Base-by-base conservation (phyloP, 768 basidiomycete species). In the Exidia glandulosa region DNA sequence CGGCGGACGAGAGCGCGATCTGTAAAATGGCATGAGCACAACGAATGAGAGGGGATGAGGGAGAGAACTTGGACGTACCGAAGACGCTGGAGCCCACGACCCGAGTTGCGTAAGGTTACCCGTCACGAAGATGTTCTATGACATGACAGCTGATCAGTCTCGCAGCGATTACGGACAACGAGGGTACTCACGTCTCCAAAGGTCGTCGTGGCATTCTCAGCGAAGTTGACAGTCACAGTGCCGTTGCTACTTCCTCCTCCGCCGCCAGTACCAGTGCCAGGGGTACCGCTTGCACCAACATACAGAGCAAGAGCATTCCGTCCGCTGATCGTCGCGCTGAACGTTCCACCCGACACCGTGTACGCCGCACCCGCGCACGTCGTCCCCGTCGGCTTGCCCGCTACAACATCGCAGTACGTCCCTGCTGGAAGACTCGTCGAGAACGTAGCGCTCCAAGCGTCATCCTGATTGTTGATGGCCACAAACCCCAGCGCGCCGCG, bases 401-500 rank as follows among this genome's bases (percentile, higher is more conserved):
- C 77, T 33, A 85, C 73, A 23, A 86, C 81, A 67, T 88, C 82
- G 69, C 86, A 87, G 64, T 87, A 87, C 3, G 70, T 68, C 0
- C 84, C 85, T 27, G 70, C 77, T 0, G 85, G 77, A 9, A 87
- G 70, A 0, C 80, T 77, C 0, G 85, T 87, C 19, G 70, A 66
- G 67, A 87, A 86, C 0, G 79, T 80, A 0, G 76, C 58, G 7
- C 62, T 79, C 86, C 86, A 87, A 0, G 70, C 64, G 3, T 73
- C 72, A 61, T 84, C 81, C 3, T 70, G 77, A 61, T 87, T 86
- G 67, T 87, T 87, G 64, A 87, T 87, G 0, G 79, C 84, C 2
- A 86, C 80, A 60, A 82, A 85, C 2, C 85, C 85, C 47, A 71
- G 67, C 1, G 9, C 59, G 79, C 86, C 85, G 63, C 86, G 71